Percentiles rank a stretch among this genome's conserved stretches.
phyloP scores from a whole-genome alignment of 192 early-diverging fungal species.

The Pilobolus umbonatus region DNA sequence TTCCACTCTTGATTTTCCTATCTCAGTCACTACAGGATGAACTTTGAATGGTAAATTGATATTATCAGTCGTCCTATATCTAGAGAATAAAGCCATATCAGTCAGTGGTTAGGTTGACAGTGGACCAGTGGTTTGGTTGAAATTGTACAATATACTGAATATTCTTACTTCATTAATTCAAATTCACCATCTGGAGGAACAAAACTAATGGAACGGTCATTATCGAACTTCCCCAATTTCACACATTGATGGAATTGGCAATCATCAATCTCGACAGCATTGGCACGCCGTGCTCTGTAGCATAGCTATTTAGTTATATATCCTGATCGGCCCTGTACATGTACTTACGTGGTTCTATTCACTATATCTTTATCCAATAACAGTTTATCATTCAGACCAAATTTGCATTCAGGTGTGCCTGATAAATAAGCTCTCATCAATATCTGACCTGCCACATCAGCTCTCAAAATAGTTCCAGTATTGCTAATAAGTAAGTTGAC shows the following conservation, averaged over 20 bases:
- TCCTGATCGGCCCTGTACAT: not conserved
- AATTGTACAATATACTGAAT: not conserved
- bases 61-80: constrained; percentile 91
- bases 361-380: constrained; percentile 73
- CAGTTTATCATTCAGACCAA: constrained; percentile 94
- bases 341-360: constrained; percentile 32
- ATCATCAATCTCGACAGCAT: constrained; percentile 91
- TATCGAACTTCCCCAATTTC: constrained; percentile 86
- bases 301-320: not conserved
- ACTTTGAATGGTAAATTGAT: constrained; percentile 95
- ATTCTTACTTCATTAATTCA: constrained; percentile 82
- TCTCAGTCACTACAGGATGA: constrained; percentile 86
- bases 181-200: constrained; percentile 96
- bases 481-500: constrained; percentile 87
- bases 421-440: constrained; percentile 94
- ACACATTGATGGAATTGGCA: constrained; percentile 99
- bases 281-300: constrained; percentile 30
- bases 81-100: constrained; percentile 12
- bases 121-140: too few relatives aligned
- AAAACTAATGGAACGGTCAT: constrained; percentile 92
- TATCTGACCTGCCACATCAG: constrained; percentile 87
- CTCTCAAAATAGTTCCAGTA: constrained; percentile 72
- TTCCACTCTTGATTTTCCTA: constrained; percentile 75
- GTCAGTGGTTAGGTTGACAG: not conserved
- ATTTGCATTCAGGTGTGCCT: constrained; percentile 97